Evolutionary conservation across 495 filamentous ascomycete genomes (phyloP).

Genomic region (Lichenothelia convexa): DNA sequence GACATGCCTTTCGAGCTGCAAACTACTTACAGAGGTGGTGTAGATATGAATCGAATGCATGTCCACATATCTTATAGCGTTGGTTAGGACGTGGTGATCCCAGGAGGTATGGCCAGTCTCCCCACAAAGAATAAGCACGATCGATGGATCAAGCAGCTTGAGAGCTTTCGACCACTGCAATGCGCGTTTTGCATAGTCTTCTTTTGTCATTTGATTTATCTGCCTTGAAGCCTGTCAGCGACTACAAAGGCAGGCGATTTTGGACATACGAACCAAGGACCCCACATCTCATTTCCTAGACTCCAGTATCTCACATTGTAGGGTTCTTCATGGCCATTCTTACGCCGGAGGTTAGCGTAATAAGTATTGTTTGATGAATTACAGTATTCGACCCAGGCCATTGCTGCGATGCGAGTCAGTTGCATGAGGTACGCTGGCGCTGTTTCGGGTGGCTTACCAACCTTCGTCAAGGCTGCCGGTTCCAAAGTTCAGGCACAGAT

Average conservation of each 20-base stretch:
- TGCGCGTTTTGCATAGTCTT: slow-evolving; percentile 58
- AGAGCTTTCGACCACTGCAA: slow-evolving; percentile 68
- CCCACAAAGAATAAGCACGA: slow-evolving; percentile 52
- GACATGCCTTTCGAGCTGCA: no score
- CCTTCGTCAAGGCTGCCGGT: slow-evolving; percentile 54
- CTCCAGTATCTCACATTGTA: slow-evolving; percentile 55
- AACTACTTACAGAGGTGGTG: no score
- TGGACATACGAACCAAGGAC: slow-evolving; percentile 50
- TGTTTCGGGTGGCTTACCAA: no score
- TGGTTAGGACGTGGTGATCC: slow-evolving; percentile 53
- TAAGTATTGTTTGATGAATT: slow-evolving; percentile 53
- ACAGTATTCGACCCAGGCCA: slow-evolving; percentile 71
- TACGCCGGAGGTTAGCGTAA: slow-evolving; percentile 57
- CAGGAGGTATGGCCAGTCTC: slow-evolving; percentile 47
- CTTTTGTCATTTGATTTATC: slow-evolving; percentile 48
- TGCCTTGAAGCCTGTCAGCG: slow-evolving; percentile 21
- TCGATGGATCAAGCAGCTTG: slow-evolving; percentile 50
- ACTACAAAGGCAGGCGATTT: neutral
- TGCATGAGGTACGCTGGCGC: no score
- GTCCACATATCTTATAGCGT: slow-evolving; percentile 43
- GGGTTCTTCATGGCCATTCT: slow-evolving; percentile 52
- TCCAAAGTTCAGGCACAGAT: slow-evolving; percentile 58
- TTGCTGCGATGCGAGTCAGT: slow-evolving; percentile 21
- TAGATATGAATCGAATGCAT: slow-evolving; percentile 61
- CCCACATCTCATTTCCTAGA: slow-evolving; percentile 58